These are phyloP conservation scores for Pythium dissimile DNA, from an alignment of 352 stramenopile species.

Conservation along the genomic window DNA sequence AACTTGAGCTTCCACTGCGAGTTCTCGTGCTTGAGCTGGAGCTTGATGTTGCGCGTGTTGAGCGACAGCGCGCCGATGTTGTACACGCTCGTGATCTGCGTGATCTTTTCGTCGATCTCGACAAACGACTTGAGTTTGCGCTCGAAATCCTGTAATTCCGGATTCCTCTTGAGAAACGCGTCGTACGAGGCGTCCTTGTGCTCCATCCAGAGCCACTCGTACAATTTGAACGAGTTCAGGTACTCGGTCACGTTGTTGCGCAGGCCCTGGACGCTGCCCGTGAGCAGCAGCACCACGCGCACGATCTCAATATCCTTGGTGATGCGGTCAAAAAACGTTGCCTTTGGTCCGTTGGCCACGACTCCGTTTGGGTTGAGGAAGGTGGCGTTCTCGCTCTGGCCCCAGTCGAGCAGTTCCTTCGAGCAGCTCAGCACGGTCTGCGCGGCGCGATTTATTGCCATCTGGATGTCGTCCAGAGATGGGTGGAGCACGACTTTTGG, in stretches of 20 bases:
- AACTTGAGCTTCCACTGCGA: conserved; percentile 98
- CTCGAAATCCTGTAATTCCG: conserved; percentile 96
- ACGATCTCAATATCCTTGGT: conserved; percentile 99
- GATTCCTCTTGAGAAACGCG: conserved; percentile 92
- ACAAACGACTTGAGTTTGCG: conserved; percentile 95
- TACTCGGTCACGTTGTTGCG: conserved; percentile 98
- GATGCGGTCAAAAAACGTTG: conserved; percentile 97
- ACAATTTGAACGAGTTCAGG: conserved; percentile 92
- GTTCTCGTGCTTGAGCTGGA: conserved; percentile 95
- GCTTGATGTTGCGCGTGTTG: conserved; percentile 96
- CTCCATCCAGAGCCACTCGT: conserved; percentile 98
- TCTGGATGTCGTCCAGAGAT: conserved; percentile 96
- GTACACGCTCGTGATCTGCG: conserved; percentile 80
- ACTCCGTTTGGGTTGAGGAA: conserved; percentile 23
- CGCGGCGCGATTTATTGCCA: conserved; percentile 96
- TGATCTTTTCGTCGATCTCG: conserved; percentile 94
- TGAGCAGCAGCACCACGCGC: conserved; percentile 95
- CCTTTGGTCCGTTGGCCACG: conserved; percentile 39
- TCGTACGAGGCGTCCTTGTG: conserved; percentile 96
- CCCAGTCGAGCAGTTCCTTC: conserved; percentile 96
- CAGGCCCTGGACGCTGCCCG: conserved; percentile 95
- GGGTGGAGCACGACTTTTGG: conserved; percentile 93
- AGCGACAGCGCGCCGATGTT: conserved; percentile 97
- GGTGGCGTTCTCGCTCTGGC: conserved; percentile 60
- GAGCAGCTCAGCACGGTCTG: conserved; percentile 97